Conservation (phyloP, 1,139 yeast species). For the Sugiyamaella xylanicola region DNA sequence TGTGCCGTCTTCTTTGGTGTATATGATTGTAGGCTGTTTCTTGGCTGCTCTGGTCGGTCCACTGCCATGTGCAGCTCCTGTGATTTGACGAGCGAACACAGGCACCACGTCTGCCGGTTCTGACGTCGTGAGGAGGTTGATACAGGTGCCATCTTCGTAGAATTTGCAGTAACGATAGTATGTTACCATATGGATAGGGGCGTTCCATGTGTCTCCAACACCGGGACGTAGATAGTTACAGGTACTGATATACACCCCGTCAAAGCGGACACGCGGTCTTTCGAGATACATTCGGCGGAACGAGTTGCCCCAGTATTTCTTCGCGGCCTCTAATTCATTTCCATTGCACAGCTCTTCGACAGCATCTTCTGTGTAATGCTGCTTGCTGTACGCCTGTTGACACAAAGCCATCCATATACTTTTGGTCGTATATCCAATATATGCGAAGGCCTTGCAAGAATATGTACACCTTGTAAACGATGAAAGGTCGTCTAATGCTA, state of each 20-base stretch:
- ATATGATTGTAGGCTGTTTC: constrained; percentile 18
- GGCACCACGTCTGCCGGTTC: constrained; percentile 45
- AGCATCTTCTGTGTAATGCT: constrained; percentile 42
- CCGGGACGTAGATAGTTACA: constrained; percentile 85
- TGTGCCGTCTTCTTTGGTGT: constrained; percentile 33
- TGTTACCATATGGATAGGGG: constrained; percentile 80
- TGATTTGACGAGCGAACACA: constrained; percentile 40
- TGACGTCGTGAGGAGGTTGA: constrained; percentile 33
- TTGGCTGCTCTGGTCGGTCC: constrained; percentile 39
- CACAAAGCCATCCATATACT: constrained; percentile 62
- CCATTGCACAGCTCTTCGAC: constrained; percentile 23
- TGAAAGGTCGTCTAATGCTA: constrained; percentile 55
- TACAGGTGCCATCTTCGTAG: constrained; percentile 73
- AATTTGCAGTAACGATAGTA: constrained; percentile 85
- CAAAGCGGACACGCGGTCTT: constrained; percentile 73
- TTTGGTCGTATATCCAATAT: constrained; percentile 59
- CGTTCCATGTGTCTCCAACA: constrained; percentile 67
- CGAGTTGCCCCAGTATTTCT: constrained; percentile 32
- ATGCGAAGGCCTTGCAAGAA: constrained; percentile 63
- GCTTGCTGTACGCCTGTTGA: constrained; percentile 57
- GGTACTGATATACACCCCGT: constrained; percentile 84
- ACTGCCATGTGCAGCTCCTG: constrained; percentile 17
- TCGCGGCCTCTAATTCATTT: constrained; percentile 19
- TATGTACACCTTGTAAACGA: constrained; percentile 68
- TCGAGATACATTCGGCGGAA: constrained; percentile 47